Evolutionary conservation across 495 filamentous ascomycete species (phyloP).

Genomic region (Usnea hakonensis): DNA sequence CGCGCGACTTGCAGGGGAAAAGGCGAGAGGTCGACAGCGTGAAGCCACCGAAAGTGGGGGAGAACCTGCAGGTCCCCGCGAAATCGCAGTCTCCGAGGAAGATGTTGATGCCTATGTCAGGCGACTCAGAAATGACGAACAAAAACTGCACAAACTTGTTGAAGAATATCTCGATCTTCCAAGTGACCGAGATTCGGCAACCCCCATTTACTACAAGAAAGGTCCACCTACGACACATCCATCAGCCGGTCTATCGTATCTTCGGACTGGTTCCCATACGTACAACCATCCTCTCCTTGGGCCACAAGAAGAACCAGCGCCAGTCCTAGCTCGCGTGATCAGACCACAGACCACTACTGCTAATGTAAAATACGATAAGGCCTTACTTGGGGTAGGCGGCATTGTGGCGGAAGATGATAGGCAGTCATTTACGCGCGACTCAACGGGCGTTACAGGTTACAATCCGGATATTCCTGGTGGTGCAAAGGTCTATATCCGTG

Average conservation of each 20-base stretch:
- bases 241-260: conserved; percentile 81
- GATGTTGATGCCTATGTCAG: conserved; percentile 56
- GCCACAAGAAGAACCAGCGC: conserved; percentile 54
- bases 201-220: conserved; percentile 39
- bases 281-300: conserved; percentile 80
- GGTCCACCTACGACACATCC: conserved; percentile 84
- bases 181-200: conserved; percentile 14
- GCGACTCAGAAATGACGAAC: conserved; percentile 47
- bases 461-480: conserved; percentile 58
- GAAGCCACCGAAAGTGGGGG: conserved; percentile 44
- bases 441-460: conserved; percentile 38
- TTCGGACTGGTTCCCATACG: conserved; percentile 58
- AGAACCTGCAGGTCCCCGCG: conserved; percentile 28
- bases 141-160: conserved; percentile 37
- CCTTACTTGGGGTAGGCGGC: conserved; percentile 45
- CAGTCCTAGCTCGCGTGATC: conserved; percentile 64
- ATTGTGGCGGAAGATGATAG: conserved; percentile 39
- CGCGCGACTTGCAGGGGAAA: conserved; percentile 34
- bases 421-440: conserved; percentile 10
- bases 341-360: conserved; percentile 9
- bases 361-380: conserved; percentile 23
- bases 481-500: conserved; percentile 54
- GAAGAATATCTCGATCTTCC: conserved; percentile 46
- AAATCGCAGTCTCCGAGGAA: conserved; percentile 41
- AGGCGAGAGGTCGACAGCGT: conserved; percentile 35